Evolutionary conservation across 2,329 filamentous ascomycete species (phyloP).

Genomic region (Aspergillus fructus): DNA sequence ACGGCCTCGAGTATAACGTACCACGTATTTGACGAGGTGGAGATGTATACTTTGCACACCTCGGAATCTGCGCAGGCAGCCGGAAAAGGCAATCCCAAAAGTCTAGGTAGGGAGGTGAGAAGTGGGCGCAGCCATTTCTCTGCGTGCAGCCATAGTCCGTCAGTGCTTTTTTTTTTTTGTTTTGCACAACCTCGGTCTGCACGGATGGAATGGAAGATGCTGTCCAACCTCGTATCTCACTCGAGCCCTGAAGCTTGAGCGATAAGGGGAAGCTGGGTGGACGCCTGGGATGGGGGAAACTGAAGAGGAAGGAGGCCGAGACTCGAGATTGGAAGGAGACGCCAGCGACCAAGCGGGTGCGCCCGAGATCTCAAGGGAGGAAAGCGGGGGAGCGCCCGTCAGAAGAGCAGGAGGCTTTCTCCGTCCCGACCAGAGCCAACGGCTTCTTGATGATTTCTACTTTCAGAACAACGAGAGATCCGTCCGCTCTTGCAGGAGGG

Average conservation of each 20-base stretch:
- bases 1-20: not conserved
- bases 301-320: slow-evolving; percentile 14
- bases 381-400: slow-evolving; percentile 21
- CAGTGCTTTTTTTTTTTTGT: not conserved
- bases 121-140: slow-evolving; percentile 2
- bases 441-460: too few species aligned
- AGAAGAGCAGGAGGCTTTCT: slow-evolving; percentile 12
- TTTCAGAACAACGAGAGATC: not conserved
- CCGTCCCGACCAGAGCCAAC: not conserved
- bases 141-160: not conserved
- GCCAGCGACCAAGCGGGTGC: slow-evolving; percentile 20
- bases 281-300: not conserved
- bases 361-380: slow-evolving; percentile 28
- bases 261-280: not conserved
- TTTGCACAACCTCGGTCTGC: not conserved
- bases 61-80: slow-evolving; percentile 20
- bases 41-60: slow-evolving; percentile 9
- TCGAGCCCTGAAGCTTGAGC: not conserved
- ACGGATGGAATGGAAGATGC: not conserved
- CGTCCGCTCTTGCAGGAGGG: slow-evolving; percentile 17
- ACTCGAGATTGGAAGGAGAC: not conserved
- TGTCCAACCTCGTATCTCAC: not conserved
- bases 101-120: not conserved
- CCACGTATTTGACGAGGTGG: slow-evolving; percentile 7
- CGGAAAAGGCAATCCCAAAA: slow-evolving; percentile 22